phyloP scores from a whole-genome alignment of 2,329 filamentous ascomycete species.

The Penicillium digitatum region DNA sequence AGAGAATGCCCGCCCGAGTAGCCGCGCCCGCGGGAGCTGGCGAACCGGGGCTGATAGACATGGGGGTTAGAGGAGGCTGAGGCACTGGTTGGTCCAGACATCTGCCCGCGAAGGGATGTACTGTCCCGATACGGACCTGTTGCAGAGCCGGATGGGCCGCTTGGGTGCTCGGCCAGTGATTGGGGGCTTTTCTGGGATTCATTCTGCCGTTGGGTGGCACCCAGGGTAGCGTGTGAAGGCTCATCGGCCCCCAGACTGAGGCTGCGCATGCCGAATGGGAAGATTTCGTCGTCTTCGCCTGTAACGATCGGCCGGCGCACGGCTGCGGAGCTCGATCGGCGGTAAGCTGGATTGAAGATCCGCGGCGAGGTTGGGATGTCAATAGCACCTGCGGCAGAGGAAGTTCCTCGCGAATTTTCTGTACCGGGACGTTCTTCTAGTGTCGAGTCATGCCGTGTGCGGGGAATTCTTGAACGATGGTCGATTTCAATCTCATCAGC shows the following conservation, averaged over 20 bases:
- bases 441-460: conserved; percentile 30
- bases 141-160: conserved; percentile 15
- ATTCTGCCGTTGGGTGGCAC: conserved; percentile 33
- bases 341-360: conserved; percentile 40
- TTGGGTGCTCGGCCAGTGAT: conserved; percentile 21
- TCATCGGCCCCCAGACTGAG: conserved; percentile 46
- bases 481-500: conserved; percentile 58
- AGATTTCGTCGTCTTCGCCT: conserved; percentile 45
- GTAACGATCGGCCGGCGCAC: conserved; percentile 35
- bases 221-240: conserved; percentile 30
- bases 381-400: conserved; percentile 43
- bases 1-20: conserved; percentile 38
- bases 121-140: conserved; percentile 19
- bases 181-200: conserved; percentile 24
- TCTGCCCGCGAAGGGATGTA: conserved; percentile 20
- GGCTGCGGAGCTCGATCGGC: conserved; percentile 45
- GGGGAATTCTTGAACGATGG: conserved; percentile 30
- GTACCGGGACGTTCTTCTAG: conserved; percentile 38
- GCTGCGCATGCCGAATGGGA: conserved; percentile 46
- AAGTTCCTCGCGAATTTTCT: conserved; percentile 32
- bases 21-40: conserved; percentile 37
- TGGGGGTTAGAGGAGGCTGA: conserved; percentile 33
- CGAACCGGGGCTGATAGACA: conserved; percentile 39
- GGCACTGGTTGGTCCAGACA: conserved; percentile 25
- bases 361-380: conserved; percentile 49